Evolutionary conservation across 106 monocot genomes (phyloP).

Genomic region (Dendrobium nobile): DNA sequence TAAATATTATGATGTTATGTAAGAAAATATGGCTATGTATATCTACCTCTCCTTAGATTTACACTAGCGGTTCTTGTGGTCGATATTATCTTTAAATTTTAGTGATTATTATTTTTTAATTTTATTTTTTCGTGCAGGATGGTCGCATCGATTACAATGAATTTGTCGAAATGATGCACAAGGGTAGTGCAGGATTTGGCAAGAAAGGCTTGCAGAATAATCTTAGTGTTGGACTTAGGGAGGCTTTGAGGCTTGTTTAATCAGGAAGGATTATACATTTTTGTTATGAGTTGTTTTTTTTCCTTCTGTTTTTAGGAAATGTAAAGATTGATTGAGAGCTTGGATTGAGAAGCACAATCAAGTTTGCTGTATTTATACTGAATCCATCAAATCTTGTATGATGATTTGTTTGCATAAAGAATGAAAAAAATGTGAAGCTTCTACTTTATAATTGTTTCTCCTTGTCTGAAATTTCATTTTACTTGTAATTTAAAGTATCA

Average conservation of each 20-base stretch:
- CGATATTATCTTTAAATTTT: background rate
- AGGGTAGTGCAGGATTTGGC: conserved; percentile 29
- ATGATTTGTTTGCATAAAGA: too few relatives aligned
- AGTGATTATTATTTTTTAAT: background rate
- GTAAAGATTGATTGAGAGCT: background rate
- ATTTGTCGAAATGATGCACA: conserved; percentile 53
- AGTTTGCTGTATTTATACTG: background rate
- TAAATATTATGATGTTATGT: background rate
- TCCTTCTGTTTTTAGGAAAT: background rate
- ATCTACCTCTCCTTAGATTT: too few relatives aligned
- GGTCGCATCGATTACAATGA: conserved; percentile 47
- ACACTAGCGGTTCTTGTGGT: too few relatives aligned
- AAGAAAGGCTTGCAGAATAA: conserved; percentile 19
- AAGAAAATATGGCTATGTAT: too few relatives aligned
- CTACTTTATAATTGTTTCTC: background rate
- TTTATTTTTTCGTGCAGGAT: conserved; percentile 22
- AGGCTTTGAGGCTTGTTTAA: conserved; percentile 22
- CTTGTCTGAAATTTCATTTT: conserved; percentile 3
- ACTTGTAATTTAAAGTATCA: background rate
- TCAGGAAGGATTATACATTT: background rate
- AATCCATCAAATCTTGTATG: background rate
- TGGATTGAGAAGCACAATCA: background rate
- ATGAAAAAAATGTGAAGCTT: too few relatives aligned
- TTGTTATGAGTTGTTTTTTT: too few relatives aligned
- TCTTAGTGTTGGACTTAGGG: conserved; percentile 23